phyloP scores from a whole-genome alignment of 2,329 filamentous ascomycete genomes.

The Colletotrichum tropicicola region DNA sequence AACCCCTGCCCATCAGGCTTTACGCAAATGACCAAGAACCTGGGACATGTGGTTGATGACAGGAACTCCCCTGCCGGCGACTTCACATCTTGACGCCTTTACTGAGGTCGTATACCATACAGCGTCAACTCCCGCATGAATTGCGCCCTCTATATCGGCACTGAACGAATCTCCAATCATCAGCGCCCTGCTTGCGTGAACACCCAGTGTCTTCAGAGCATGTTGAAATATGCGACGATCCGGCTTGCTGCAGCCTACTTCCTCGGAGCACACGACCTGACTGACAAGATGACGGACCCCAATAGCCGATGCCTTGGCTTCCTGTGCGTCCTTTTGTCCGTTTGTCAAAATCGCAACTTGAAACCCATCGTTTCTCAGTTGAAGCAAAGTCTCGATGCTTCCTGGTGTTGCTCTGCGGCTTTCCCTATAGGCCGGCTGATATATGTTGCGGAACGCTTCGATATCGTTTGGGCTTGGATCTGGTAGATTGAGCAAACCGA shows the following conservation, averaged over 20 bases:
- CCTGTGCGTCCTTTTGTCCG: not conserved
- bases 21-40: too few species aligned
- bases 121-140: not conserved
- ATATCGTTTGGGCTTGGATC: not conserved
- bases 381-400: not conserved
- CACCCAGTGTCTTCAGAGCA: not conserved
- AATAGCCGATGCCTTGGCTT: not conserved
- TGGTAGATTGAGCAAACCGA: not conserved
- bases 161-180: not conserved
- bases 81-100: too few species aligned
- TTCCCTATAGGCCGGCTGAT: not conserved
- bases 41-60: too few species aligned
- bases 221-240: not conserved
- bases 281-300: constrained; percentile 2
- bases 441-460: not conserved
- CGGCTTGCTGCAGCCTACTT: constrained; percentile 1
- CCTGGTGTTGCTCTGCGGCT: not conserved
- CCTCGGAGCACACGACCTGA: constrained; percentile 7
- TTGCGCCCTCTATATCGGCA: not conserved
- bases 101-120: too few species aligned
- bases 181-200: not conserved
- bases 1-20: too few species aligned
- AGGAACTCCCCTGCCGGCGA: too few species aligned
- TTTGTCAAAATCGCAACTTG: constrained; percentile 7
- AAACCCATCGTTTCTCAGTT: not conserved